A percentile compares a stretch with the other conserved stretches of the same genome.
phyloP scores from a whole-genome alignment of 1,139 yeast species.

The Yamadazyma friedrichii region DNA sequence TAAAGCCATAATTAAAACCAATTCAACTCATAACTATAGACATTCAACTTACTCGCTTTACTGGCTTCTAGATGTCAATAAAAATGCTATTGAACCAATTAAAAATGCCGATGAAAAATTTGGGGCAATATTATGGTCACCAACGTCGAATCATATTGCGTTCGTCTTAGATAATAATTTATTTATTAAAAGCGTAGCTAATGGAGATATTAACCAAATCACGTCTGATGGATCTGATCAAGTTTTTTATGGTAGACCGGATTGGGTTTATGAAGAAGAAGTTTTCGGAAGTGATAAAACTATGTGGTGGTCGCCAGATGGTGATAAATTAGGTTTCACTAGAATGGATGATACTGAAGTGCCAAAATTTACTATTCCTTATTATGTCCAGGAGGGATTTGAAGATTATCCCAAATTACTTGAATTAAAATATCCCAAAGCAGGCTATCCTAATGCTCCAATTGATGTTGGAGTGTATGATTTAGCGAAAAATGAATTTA shows the following conservation, averaged over 20 bases:
- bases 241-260: conserved; percentile 56
- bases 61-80: conserved; percentile 49
- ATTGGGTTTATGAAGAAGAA: conserved; percentile 66
- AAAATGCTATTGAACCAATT: conserved; percentile 27
- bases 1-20: conserved; percentile 54
- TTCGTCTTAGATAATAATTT: conserved; percentile 67
- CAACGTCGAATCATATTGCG: conserved; percentile 62
- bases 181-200: conserved; percentile 31
- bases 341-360: conserved; percentile 52
- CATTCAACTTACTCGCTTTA: conserved; percentile 69
- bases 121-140: conserved; percentile 73
- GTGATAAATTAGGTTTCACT: conserved; percentile 46
- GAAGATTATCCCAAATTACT: conserved; percentile 42
- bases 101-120: conserved; percentile 23
- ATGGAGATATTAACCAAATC: conserved; percentile 27
- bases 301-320: conserved; percentile 60
- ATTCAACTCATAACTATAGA: conserved; percentile 62
- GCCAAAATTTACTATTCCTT: conserved; percentile 52
- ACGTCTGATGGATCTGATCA: conserved; percentile 51
- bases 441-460: conserved; percentile 44
- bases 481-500: conserved; percentile 15
- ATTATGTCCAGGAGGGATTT: conserved; percentile 48
- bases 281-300: conserved; percentile 50
- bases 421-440: conserved; percentile 45
- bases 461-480: conserved; percentile 41